phyloP scores from a whole-genome alignment of 129 eudicot species.

The Flaveria trinervia region DNA sequence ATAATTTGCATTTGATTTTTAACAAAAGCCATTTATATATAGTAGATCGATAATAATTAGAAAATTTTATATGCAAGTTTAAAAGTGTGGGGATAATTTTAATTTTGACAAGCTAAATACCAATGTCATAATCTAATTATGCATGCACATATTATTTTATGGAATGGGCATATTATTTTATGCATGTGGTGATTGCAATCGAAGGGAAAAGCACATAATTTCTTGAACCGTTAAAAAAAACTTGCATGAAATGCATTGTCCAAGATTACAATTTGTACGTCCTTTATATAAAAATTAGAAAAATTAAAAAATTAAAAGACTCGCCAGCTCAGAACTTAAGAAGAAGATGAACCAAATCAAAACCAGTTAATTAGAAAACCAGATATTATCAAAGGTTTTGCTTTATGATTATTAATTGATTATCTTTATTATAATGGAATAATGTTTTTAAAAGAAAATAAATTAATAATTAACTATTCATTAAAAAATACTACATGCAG shows the following conservation, averaged over 20 bases:
- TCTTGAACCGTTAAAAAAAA: too few species aligned
- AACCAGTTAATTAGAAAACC: constrained; percentile 17
- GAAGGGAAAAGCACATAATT: too few species aligned
- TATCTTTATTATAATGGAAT: neutral
- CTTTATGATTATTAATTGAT: neutral
- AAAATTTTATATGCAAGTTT: too few species aligned
- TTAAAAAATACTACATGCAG: neutral
- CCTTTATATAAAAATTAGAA: neutral
- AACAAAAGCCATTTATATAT: neutral
- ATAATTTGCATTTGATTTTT: neutral
- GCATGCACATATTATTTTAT: too few species aligned
- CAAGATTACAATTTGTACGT: neutral
- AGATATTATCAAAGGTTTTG: constrained; percentile 9
- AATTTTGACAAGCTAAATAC: too few species aligned
- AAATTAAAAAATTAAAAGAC: constrained; percentile 16
- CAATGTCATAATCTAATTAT: too few species aligned
- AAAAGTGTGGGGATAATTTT: too few species aligned
- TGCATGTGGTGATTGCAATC: too few species aligned
- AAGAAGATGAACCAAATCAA: neutral
- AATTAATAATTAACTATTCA: neutral
- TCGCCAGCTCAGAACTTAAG: neutral
- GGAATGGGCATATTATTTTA: too few species aligned
- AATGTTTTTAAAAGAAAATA: neutral
- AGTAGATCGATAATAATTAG: too few species aligned
- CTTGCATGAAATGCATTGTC: neutral